Evolutionary conservation across 345 rosid genomes (phyloP).

Genomic region (Adansonia digitata): DNA sequence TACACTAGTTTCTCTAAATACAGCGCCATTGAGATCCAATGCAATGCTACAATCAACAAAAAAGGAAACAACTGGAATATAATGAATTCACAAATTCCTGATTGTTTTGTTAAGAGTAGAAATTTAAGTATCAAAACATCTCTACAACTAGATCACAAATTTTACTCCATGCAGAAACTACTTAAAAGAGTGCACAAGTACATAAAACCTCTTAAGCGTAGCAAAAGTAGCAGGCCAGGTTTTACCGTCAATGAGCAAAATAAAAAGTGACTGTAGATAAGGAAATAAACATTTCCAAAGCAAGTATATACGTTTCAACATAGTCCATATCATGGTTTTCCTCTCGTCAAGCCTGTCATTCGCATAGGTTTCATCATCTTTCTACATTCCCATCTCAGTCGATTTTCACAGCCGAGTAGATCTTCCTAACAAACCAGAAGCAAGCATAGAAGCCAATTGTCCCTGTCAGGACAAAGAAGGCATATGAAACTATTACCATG

Average conservation of each 20-base stretch:
- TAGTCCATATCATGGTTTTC: not conserved
- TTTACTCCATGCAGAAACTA: not conserved
- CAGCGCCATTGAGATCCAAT: not conserved
- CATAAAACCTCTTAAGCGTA: not conserved
- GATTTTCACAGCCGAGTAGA: constrained; percentile 90
- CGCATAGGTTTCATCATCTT: not conserved
- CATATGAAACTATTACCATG: constrained; percentile 80
- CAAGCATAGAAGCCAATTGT: constrained; percentile 95
- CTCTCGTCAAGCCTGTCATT: not conserved
- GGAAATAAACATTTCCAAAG: constrained; percentile 13
- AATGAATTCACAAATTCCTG: not conserved
- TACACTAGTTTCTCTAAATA: not conserved
- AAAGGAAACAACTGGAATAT: not conserved
- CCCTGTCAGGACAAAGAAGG: constrained; percentile 91
- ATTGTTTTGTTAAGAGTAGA: not conserved
- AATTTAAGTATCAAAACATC: not conserved
- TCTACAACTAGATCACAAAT: not conserved
- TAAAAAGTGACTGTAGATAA: constrained; percentile 8
- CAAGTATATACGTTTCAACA: not conserved
- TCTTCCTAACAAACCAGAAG: constrained; percentile 95
- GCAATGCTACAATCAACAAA: not conserved
- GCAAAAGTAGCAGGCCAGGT: constrained; percentile 12
- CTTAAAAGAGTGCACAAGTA: not conserved
- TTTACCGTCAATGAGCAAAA: constrained; percentile 21
- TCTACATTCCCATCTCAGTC: constrained; percentile 46